Conservation (phyloP, 2,329 filamentous ascomycete genomes). For the Apiospora aurea region DNA sequence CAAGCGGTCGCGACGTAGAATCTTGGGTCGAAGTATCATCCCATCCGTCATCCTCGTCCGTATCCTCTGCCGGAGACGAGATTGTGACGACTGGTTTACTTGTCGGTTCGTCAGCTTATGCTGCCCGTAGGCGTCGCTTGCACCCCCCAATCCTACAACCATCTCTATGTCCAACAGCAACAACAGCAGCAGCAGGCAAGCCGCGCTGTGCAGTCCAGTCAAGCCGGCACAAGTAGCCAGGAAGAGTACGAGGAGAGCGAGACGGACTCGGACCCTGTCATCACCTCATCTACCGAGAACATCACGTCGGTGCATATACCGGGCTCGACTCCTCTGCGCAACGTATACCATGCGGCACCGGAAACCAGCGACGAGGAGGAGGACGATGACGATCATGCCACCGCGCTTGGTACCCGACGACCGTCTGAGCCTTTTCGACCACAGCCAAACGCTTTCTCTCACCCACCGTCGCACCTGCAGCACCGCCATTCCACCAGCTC, state of each 20-base stretch:
- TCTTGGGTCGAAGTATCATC: conserved; percentile 97
- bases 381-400: conserved; percentile 80
- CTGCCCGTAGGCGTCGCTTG: conserved; percentile 63
- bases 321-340: conserved; percentile 44
- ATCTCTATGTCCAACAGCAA: conserved; percentile 41
- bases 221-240: conserved; percentile 74
- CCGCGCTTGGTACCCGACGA: conserved; percentile 70
- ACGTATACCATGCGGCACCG: conserved; percentile 45
- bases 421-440: conserved; percentile 74
- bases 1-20: conserved; percentile 63
- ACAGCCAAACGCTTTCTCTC: conserved; percentile 91
- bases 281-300: conserved; percentile 67
- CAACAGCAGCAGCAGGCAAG: conserved; percentile 9
- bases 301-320: conserved; percentile 41
- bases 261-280: conserved; percentile 78
- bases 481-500: conserved; percentile 60
- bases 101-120: conserved; percentile 68
- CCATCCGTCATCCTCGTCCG: conserved; percentile 89
- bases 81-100: conserved; percentile 89
- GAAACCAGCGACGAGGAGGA: conserved; percentile 57
- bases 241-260: conserved; percentile 96
- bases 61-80: conserved; percentile 86
- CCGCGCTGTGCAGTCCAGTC: conserved; percentile 39
- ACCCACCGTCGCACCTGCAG: conserved; percentile 68
- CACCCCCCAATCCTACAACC: conserved; percentile 42